Base-by-base conservation (phyloP, 345 rosid genomes). In the Citrus hindsii region DNA sequence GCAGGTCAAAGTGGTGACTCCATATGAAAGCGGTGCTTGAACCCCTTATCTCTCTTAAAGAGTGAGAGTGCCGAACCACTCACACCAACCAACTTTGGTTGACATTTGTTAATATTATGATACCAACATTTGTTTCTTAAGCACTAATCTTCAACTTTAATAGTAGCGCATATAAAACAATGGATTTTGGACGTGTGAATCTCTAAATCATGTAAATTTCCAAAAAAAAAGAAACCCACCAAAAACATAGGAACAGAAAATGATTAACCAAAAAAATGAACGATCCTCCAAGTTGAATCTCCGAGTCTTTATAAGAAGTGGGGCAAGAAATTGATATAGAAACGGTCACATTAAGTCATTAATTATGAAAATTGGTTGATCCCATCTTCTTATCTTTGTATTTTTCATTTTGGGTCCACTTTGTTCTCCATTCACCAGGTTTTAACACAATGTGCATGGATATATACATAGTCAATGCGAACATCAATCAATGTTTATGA, bases 351-450 rank as follows among this genome's bases (percentile, higher is more conserved):
- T 14, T 21, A 16, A 14, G 71, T 14, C 63, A n/a, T 66, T 33
- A 66, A 76, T 16, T 38, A 12, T 67, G 63, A 53, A 67, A 18
- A 16, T 25, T 18, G 82, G 59, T 73, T 42, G 82, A 74, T 59
- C 58, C 60, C 37, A 59, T 42, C 64, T 74, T 74, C 70, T 58
- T 68, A n/a, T 58, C 58, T 32, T 9, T 4, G 10, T 22, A 21
- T 25, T 42, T 60, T 33, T 16, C 24, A 2, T 3, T 65, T 48
- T 60, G 69, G 74, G 58, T 63, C 37, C 35, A 6, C 66, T 6
- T 55, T 32, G 24, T 32, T 9, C 56, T 35, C 22, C 2, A 35
- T 13, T 65, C 53, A 9, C 1, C 28, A 5, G 0, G 30, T 67
- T 67, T 22, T 67, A n/a, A 38, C 19, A 21, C 40, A 25, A 38